Evolutionary conservation across 2,329 filamentous ascomycete genomes (phyloP), one percentile per base, ranked within the genome.

Genomic region (Zasmidium citrigriseum): DNA sequence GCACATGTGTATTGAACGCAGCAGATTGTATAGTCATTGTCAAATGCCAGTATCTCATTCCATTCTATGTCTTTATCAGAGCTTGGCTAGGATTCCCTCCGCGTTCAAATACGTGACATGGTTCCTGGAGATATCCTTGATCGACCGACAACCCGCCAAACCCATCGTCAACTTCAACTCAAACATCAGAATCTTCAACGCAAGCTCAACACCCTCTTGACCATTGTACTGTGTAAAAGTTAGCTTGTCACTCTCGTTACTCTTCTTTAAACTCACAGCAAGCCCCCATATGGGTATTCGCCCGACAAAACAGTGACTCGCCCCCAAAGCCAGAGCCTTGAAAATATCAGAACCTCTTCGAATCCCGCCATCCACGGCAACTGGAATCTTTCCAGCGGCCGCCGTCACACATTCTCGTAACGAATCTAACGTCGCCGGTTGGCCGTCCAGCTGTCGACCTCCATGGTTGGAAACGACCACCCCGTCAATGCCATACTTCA

Each of bases 281-380:
- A 82, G 68, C 0, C 79, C 80, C 80, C 80, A 82, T 10, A 82
- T 72, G 16, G 76, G 71, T 5, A 77, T 74, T 20, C 80, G 64
- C 0, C 80, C 80, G 4, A 80, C 67, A 77, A 71, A 83, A 58
- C 71, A 78, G 68, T 73, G 81, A 53, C 80, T 72, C 0, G 80
- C 80, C 2, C 80, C 80, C 5, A 83, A 67, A 2, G 79, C 78
- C 2, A 83, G 67, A 1, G 82, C 83, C 67, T 85, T 85, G 71
- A 86, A 80, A 11, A 84, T 75, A 67, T 86, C 83, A 0, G 77
- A 80, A 0, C 82, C 83, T 12, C 78, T 77, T 46, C 83, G 67
- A 27, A 86, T 79, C 0, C 83, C 83, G 14, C 77, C 81, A 64
- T 89, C 87, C 12, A 89, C 81, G 38, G 88, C 78, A n/a, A 89